A percentile compares a stretch with the other conserved stretches of the same genome.
Conservation (phyloP, 2,329 filamentous ascomycete species). For the Rugonectria rugulosa region DNA sequence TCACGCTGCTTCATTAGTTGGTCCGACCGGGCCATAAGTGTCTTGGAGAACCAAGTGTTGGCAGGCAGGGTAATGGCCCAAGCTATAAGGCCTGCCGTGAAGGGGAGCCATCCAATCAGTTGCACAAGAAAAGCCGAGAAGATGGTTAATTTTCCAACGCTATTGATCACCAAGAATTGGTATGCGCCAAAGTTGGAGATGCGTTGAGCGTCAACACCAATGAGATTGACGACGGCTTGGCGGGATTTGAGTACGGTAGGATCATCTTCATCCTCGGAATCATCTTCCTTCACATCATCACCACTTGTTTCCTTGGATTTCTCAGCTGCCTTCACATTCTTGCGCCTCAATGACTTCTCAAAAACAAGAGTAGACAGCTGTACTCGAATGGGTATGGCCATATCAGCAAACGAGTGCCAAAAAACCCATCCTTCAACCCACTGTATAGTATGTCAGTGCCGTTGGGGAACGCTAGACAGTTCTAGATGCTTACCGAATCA, state of each 20-base stretch:
- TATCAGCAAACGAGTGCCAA: constrained; percentile 69
- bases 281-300: constrained; percentile 47
- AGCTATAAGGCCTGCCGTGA: constrained; percentile 70
- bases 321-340: constrained; percentile 74
- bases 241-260: constrained; percentile 53
- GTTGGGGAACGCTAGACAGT: neutral
- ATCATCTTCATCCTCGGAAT: constrained; percentile 55
- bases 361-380: constrained; percentile 78
- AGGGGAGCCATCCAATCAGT: constrained; percentile 75
- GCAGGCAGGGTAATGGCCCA: constrained; percentile 72
- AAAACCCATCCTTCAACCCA: constrained; percentile 72
- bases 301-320: constrained; percentile 52
- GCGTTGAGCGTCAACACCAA: constrained; percentile 77
- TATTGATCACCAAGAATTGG: constrained; percentile 70
- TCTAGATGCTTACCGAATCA: constrained; percentile 48
- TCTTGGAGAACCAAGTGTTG: constrained; percentile 72
- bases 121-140: constrained; percentile 72
- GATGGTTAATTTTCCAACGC: constrained; percentile 68
- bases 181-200: constrained; percentile 73
- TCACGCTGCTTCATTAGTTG: constrained; percentile 79
- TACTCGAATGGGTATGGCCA: constrained; percentile 72
- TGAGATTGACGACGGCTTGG: constrained; percentile 79
- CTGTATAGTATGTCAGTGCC: constrained; percentile 29
- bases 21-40: constrained; percentile 71
- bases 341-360: constrained; percentile 77